Evolutionary conservation across 2,329 filamentous ascomycete genomes (phyloP).

Genomic region (Penicillium sp.): DNA sequence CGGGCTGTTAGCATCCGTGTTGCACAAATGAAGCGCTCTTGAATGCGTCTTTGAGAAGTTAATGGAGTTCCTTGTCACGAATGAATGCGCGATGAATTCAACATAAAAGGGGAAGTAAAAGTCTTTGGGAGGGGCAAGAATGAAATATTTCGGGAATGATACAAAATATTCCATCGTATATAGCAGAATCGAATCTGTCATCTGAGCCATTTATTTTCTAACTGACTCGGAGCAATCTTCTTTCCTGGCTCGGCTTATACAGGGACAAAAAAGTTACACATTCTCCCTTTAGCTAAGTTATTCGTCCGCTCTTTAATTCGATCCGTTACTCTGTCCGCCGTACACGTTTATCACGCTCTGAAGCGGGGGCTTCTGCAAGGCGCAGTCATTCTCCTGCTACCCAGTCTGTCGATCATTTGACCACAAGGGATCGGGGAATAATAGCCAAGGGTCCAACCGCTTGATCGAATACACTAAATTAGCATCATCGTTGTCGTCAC

Average conservation of each 20-base stretch:
- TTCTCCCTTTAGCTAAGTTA: too few species aligned
- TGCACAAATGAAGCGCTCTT: slow-evolving; percentile 44
- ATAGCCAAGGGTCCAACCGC: not conserved
- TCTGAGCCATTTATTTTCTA: too few species aligned
- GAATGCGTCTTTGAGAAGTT: not conserved
- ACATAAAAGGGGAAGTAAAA: slow-evolving; percentile 15
- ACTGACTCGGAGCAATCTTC: not conserved
- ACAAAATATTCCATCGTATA: slow-evolving; percentile 2
- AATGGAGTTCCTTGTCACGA: slow-evolving; percentile 16
- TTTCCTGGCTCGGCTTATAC: slow-evolving; percentile 9
- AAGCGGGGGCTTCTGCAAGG: not conserved
- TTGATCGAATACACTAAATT: not conserved
- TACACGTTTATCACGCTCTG: not conserved
- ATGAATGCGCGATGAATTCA: slow-evolving; percentile 26
- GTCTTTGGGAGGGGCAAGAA: not conserved
- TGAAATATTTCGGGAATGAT: not conserved
- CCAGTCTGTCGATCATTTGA: not conserved
- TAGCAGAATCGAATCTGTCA: not conserved
- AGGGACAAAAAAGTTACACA: not conserved
- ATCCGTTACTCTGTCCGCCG: too few species aligned
- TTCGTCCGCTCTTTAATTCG: too few species aligned
- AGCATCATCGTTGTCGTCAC: not conserved
- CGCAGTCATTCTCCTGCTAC: not conserved
- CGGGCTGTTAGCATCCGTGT: slow-evolving; percentile 70
- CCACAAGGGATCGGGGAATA: not conserved